These are phyloP conservation scores for Pseudopediastrum boryanum DNA, from an alignment of 139 green algal species.

Conservation along the genomic window DNA sequence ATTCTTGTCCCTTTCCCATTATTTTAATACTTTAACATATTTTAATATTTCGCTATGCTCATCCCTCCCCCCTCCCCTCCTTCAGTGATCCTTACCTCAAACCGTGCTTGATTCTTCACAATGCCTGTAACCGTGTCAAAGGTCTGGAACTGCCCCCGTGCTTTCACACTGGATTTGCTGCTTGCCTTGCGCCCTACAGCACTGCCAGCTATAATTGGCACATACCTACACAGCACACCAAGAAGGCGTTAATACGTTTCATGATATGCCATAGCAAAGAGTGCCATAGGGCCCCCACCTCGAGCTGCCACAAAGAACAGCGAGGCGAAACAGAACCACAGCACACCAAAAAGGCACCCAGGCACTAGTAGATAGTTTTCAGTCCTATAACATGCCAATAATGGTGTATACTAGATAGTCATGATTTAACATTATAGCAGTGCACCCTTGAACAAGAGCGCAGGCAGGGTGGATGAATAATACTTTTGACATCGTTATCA, in stretches of 20 bases:
- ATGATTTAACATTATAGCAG: too few relatives aligned
- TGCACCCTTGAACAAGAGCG: too few relatives aligned
- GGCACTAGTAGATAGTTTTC: background rate
- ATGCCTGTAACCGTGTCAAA: conserved; percentile 27
- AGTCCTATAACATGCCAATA: background rate
- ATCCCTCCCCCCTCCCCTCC: too few relatives aligned
- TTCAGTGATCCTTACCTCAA: too few relatives aligned
- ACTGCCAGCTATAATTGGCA: conserved; percentile 37
- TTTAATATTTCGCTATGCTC: too few relatives aligned
- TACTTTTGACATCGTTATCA: too few relatives aligned
- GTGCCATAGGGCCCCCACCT: background rate
- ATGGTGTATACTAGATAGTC: background rate
- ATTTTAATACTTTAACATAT: too few relatives aligned
- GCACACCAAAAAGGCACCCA: background rate
- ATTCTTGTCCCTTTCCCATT: too few relatives aligned
- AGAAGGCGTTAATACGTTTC: background rate
- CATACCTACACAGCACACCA: conserved; percentile 2
- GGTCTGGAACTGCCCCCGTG: conserved; percentile 35
- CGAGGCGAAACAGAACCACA: background rate
- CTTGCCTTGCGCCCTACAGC: conserved; percentile 30
- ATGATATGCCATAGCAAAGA: background rate
- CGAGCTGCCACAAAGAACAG: background rate
- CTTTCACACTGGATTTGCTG: conserved; percentile 31
- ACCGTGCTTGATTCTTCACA: conserved; percentile 22
- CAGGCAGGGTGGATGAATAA: too few relatives aligned